Evolutionary conservation across 208 protist species (phyloP).

Genomic region (Angomonas deanei): DNA sequence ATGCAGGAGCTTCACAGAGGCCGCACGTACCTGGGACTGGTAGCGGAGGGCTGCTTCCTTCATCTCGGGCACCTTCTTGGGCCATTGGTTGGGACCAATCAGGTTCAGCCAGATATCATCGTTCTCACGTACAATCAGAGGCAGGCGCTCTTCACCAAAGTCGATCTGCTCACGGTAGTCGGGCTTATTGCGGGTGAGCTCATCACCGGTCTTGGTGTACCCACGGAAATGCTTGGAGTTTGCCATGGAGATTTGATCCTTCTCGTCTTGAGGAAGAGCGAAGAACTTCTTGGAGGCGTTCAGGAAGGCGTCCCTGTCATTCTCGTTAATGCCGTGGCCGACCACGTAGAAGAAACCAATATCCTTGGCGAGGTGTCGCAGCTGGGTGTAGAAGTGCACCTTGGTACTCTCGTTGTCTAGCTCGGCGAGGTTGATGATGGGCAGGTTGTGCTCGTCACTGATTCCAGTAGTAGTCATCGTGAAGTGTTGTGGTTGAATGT

Average conservation of each 20-base stretch:
- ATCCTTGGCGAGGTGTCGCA: constrained; percentile 10
- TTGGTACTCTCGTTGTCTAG: constrained; percentile 11
- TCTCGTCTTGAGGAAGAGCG: constrained; percentile 13
- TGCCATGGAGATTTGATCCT: constrained; percentile 12
- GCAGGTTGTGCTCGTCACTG: constrained; percentile 3
- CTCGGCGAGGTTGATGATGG: constrained; percentile 13
- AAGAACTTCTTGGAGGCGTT: constrained; percentile 8
- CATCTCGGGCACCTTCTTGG: not conserved
- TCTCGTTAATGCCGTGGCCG: constrained; percentile 11
- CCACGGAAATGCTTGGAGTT: constrained; percentile 16
- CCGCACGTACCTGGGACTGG: not conserved
- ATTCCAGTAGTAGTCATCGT: not conserved
- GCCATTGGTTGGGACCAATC: constrained; percentile 7
- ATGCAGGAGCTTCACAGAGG: constrained; percentile 1
- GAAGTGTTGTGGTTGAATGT: not conserved
- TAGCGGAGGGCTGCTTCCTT: constrained; percentile 2
- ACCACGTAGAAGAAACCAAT: constrained; percentile 19
- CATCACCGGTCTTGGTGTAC: constrained; percentile 8
- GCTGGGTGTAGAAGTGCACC: constrained; percentile 11
- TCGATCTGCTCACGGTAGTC: constrained; percentile 13
- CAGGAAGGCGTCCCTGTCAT: constrained; percentile 6
- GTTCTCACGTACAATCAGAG: not conserved
- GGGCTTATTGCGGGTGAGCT: constrained; percentile 12
- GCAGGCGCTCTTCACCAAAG: constrained; percentile 1
- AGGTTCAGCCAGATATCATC: constrained; percentile 2